Evolutionary conservation across 169 alveolate species (phyloP), one percentile per base, ranked within the genome.

Genomic region (Plasmodium gaboni): DNA sequence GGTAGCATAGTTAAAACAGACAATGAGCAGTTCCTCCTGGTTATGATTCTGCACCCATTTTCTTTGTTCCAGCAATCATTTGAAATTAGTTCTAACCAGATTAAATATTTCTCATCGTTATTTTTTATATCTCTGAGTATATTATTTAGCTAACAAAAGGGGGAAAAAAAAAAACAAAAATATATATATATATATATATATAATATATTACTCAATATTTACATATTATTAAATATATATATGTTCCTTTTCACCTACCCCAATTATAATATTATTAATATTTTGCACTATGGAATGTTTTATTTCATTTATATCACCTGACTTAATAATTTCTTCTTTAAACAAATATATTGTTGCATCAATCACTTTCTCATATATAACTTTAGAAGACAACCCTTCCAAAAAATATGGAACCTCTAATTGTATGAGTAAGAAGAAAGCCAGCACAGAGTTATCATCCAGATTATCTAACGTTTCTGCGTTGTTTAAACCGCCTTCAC

Each of bases 401-500:
- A 76, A 55, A 22, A 76, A 76, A 26, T 76, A 48, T 1, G 89
- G 89, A 17, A 76, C 67, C 5, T 76, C 60, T 57, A 76, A 22
- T 22, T 76, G 89, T 53, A 76, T 44, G n/a, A 76, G 67, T 38
- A 76, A 57, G n/a, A 76, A 44, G 53, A 76, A 76, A 44, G 89
- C 89, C 10, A 76, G 32, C 19, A 64, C n/a, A 44, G 48, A 42
- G 42, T 76, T 76, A 19, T 64, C 89, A 12, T 63, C 55, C 57
- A 76, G 44, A 10, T 38, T 42, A 44, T 67, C 89, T 57, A 76
- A 13, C 38, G 57, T 57, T 4, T 6, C 63, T 22, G 22, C 44
- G 10, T 64, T 4, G 22, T 63, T 76, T 53, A 51, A 17, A 13
- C 13, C 76, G 4, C 55, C 7, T 26, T 46, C 44, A 10, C 44